Percentiles rank a stretch among this genome's conserved stretches.
Evolutionary conservation across 805 yeast genomes (phyloP).

Genomic region (Yamadazyma akitaensis): DNA sequence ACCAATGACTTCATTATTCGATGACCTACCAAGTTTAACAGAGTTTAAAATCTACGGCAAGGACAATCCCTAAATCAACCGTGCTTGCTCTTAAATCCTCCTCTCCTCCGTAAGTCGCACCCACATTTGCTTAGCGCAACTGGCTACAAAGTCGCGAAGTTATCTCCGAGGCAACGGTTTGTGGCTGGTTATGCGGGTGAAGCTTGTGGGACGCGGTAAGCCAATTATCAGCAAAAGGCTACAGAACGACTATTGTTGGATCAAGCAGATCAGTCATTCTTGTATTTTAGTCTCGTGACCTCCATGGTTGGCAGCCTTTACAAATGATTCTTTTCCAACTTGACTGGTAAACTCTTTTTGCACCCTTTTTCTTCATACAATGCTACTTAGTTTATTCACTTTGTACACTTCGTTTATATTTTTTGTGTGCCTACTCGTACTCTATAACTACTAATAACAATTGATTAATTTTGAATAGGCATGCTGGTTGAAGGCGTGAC

Average conservation of each 20-base stretch:
- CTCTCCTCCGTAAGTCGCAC: background rate
- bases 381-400: background rate
- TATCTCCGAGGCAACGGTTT: background rate
- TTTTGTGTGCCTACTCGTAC: background rate
- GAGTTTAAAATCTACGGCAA: too few species aligned
- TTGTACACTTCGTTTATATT: background rate
- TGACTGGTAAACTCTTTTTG: background rate
- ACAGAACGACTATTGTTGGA: too few species aligned
- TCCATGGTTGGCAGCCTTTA: too few species aligned
- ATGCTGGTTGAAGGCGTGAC: slow-evolving; percentile 58
- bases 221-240: too few species aligned
- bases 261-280: too few species aligned
- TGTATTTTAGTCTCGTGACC: too few species aligned
- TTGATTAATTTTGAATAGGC: slow-evolving; percentile 58
- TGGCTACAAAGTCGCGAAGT: too few species aligned
- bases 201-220: too few species aligned
- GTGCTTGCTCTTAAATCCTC: background rate
- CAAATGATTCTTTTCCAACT: too few species aligned
- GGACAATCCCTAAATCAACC: background rate
- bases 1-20: too few species aligned
- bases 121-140: background rate
- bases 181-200: background rate
- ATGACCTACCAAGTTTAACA: too few species aligned
- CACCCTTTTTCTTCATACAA: background rate
- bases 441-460: background rate